These are phyloP conservation scores for Grosmannia clavigera DNA, from an alignment of 2,329 filamentous ascomycete genomes.

Conservation along the genomic window DNA sequence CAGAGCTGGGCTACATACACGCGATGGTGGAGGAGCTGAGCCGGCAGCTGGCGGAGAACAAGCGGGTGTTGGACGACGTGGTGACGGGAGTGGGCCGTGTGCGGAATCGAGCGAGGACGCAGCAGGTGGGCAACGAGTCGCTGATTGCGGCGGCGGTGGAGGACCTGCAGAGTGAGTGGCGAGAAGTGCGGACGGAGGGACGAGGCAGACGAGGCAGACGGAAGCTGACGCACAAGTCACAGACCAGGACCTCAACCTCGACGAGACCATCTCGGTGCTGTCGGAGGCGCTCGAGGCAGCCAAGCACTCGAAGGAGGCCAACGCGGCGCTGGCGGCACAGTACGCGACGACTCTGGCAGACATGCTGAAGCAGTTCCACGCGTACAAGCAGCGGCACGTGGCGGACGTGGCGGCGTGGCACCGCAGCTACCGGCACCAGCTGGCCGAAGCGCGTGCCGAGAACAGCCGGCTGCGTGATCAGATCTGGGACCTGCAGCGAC, in stretches of 20 bases:
- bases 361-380: slow-evolving; percentile 52
- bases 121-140: slow-evolving; percentile 44
- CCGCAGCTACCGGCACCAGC: slow-evolving; percentile 51
- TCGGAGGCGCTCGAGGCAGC: slow-evolving; percentile 50
- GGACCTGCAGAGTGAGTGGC: slow-evolving; percentile 39
- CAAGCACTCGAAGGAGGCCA: slow-evolving; percentile 47
- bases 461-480: slow-evolving; percentile 51
- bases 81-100: slow-evolving; percentile 50
- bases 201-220: not conserved
- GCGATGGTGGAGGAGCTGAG: slow-evolving; percentile 56
- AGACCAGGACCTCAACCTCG: slow-evolving; percentile 40
- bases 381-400: slow-evolving; percentile 52
- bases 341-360: slow-evolving; percentile 44
- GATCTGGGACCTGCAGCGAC: slow-evolving; percentile 54
- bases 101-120: slow-evolving; percentile 40
- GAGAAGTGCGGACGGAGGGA: not conserved
- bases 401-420: slow-evolving; percentile 52
- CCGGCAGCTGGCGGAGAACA: slow-evolving; percentile 48
- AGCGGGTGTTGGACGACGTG: slow-evolving; percentile 49
- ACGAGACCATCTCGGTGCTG: slow-evolving; percentile 47
- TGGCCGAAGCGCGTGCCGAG: slow-evolving; percentile 52
- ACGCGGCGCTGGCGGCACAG: slow-evolving; percentile 43
- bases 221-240: not conserved
- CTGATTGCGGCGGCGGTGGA: slow-evolving; percentile 42
- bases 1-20: slow-evolving; percentile 57